A percentile compares a stretch with the other conserved stretches of the same genome.
Conservation (phyloP, 1,284 basidiomycete genomes). For the Heterobasidion parviporum region DNA sequence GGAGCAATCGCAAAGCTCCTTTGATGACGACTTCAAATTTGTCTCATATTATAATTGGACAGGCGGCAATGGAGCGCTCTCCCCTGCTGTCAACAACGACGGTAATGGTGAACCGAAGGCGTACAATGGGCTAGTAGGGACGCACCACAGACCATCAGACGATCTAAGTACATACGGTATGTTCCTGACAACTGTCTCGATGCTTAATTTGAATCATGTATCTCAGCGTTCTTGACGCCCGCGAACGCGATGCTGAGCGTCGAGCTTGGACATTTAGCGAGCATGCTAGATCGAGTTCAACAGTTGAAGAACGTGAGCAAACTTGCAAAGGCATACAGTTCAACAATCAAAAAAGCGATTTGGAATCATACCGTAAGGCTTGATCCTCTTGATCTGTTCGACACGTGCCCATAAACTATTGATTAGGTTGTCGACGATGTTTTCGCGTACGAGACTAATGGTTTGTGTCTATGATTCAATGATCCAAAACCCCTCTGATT, state of each 20-base stretch:
- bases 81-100: constrained; percentile 53
- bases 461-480: constrained; percentile 20
- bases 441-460: constrained; percentile 75
- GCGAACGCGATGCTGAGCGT: constrained; percentile 79
- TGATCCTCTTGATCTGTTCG: not conserved
- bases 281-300: constrained; percentile 44
- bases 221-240: constrained; percentile 59
- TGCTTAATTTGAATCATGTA: not conserved
- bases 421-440: constrained; percentile 49
- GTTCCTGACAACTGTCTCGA: constrained; percentile 10
- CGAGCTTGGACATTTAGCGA: constrained; percentile 53
- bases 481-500: not conserved
- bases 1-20: constrained; percentile 68
- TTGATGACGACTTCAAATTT: constrained; percentile 62
- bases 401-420: not conserved
- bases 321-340: constrained; percentile 54
- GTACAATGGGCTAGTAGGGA: constrained; percentile 56
- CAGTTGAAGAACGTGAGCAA: constrained; percentile 41
- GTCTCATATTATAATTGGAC: constrained; percentile 78
- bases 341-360: constrained; percentile 52
- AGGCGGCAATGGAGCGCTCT: constrained; percentile 52
- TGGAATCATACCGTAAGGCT: constrained; percentile 50
- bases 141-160: constrained; percentile 71
- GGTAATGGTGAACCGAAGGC: constrained; percentile 66
- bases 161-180: constrained; percentile 61